These are phyloP conservation scores for Mollisiaceae sp. DNA, from an alignment of 2,329 filamentous ascomycete species.

Conservation along the genomic window DNA sequence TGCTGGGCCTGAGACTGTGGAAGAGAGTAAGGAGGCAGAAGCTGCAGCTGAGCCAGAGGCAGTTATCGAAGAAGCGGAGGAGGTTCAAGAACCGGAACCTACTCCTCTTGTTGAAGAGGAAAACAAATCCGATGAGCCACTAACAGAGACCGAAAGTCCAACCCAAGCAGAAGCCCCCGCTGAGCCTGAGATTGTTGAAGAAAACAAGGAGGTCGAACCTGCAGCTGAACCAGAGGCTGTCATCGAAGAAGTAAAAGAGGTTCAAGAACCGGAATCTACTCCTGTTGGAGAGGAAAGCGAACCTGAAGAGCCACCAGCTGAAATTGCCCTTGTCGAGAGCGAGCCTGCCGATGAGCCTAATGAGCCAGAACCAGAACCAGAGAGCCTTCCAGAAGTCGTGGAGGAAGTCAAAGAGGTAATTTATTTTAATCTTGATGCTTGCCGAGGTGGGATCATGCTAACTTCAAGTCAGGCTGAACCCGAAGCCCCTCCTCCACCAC, in stretches of 20 bases:
- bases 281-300: conserved; percentile 4
- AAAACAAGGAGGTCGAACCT: conserved; percentile 10
- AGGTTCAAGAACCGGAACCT: conserved; percentile 1
- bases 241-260: conserved; percentile 8
- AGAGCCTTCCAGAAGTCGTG: conserved; percentile 18
- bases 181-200: conserved; percentile 6
- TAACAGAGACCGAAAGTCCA: background rate
- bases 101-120: background rate
- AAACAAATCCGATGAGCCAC: background rate
- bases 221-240: background rate
- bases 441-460: background rate
- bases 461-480: background rate
- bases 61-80: conserved; percentile 5
- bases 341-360: background rate
- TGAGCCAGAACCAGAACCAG: conserved; percentile 15
- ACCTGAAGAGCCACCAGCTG: background rate
- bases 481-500: background rate
- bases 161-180: background rate
- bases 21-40: conserved; percentile 12
- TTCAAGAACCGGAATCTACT: background rate
- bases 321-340: background rate
- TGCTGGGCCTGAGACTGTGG: conserved; percentile 1
- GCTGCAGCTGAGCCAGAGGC: background rate
- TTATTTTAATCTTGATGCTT: background rate
- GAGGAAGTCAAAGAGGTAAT: conserved; percentile 20